Base-by-base conservation (phyloP, 768 basidiomycete genomes). In the Psilocybe cyanescens region DNA sequence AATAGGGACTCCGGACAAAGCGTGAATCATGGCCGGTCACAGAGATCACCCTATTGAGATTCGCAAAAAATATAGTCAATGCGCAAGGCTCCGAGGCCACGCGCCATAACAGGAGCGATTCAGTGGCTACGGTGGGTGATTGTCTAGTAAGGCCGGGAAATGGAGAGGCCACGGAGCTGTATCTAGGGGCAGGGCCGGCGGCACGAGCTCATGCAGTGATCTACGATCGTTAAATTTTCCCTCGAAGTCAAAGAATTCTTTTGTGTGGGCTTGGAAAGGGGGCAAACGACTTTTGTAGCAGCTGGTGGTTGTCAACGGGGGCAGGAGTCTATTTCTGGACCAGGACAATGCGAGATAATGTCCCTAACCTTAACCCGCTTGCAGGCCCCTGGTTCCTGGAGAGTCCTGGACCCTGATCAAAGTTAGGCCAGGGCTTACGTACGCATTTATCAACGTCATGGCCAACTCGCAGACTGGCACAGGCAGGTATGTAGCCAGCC, bases 301-400 rank as follows among this genome's bases (percentile, higher is more conserved):
- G 50, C 48, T 19, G 44, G 55, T 52, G 37, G 56, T 57, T 29
- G 51, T 47, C 60, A 57, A 56, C 31, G 60, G 33, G 33, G 11
- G 7, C 33, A 35, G 11, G 1, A 35, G 30, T 45, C 59, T 64
- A 64, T 64, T 60, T 57, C 63, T 41, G 56, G 63, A 60, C 63
- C 60, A 64, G 57, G 54, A n/a, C 24, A 24, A 24, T 24, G 24
- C 24, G 24, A 12, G 41, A 44, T 11, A 12, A 16, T 44, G 8
- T 14, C 7, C n/a, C 41, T 4, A 44, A 44, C 11, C 41, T 44
- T 44, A 44, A n/a, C 41, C 41, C 41, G 41, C n/a, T 44, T 44
- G n/a, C 41, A 44, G 41, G 5, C 41, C 7, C 4, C 14, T 5
- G 14, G 5, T 12, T 11, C 5, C 14, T 17, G 11, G 11, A n/a